Conservation (phyloP, 306 rosid species). For the Cucumis cinereus region DNA sequence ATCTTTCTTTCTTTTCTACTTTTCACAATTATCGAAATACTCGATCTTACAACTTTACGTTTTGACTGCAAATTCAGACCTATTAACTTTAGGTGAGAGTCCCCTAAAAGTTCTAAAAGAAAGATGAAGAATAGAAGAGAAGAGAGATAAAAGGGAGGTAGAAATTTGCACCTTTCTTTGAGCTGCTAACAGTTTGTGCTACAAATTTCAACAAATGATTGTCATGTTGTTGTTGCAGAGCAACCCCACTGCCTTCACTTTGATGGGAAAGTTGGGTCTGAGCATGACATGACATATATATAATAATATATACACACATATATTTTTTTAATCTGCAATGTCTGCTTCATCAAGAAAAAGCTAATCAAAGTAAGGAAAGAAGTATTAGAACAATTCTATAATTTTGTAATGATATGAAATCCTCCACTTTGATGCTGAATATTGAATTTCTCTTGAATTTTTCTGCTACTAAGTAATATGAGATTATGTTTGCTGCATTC, state of each 20-base stretch:
- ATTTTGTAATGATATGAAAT: not conserved
- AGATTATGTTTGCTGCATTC: too few species aligned
- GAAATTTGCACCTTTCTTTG: not conserved
- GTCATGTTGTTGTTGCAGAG: not conserved
- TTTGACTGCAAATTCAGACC: too few species aligned
- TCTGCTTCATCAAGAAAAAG: not conserved
- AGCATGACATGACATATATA: not conserved
- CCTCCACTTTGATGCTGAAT: not conserved
- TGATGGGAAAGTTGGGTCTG: not conserved
- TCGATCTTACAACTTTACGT: too few species aligned
- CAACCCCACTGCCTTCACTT: not conserved
- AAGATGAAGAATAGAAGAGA: not conserved
- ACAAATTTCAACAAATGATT: not conserved
- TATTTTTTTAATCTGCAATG: not conserved
- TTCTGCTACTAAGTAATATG: too few species aligned
- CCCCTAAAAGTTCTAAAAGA: not conserved
- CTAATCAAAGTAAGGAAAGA: not conserved
- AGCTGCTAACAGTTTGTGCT: not conserved
- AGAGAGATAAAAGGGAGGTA: not conserved
- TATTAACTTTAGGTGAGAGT: too few species aligned
- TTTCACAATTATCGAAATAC: too few species aligned
- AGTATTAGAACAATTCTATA: not conserved
- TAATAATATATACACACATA: not conserved
- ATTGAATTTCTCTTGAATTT: too few species aligned
- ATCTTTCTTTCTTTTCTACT: too few species aligned